These are phyloP conservation scores for Benincasa hispida DNA, from an alignment of 306 rosid species.

Conservation along the genomic window DNA sequence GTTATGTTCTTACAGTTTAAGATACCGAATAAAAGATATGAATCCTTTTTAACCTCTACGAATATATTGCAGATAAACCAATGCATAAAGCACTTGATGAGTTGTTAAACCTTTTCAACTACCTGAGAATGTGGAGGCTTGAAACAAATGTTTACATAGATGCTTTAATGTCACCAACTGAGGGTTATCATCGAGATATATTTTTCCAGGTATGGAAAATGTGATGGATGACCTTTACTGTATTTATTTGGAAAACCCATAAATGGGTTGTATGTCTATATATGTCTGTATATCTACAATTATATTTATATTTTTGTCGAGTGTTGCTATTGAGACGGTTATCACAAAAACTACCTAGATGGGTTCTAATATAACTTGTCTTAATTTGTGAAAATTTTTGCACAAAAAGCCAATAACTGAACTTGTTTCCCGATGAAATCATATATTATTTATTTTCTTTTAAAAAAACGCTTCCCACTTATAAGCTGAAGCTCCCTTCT, in stretches of 20 bases:
- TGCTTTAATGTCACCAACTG: constrained; percentile 80
- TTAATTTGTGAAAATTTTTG: background rate
- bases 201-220: constrained; percentile 59
- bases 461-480: background rate
- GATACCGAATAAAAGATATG: background rate
- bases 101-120: constrained; percentile 59
- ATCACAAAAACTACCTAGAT: background rate
- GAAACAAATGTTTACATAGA: constrained; percentile 60
- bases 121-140: constrained; percentile 78
- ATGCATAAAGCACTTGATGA: constrained; percentile 84
- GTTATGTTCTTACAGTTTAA: constrained; percentile 1
- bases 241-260: background rate
- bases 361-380: background rate
- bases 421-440: background rate
- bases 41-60: background rate
- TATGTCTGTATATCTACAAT: too few relatives aligned
- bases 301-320: background rate
- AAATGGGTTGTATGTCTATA: background rate
- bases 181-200: constrained; percentile 68
- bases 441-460: too few relatives aligned
- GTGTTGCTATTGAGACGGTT: background rate
- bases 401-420: background rate
- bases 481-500: background rate
- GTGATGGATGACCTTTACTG: background rate
- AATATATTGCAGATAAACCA: constrained; percentile 53